A percentile compares a stretch with the other conserved stretches of the same genome.
These are phyloP conservation scores for Cladosporium oxysporum DNA, from an alignment of 2,329 filamentous ascomycete genomes.

Conservation along the genomic window DNA sequence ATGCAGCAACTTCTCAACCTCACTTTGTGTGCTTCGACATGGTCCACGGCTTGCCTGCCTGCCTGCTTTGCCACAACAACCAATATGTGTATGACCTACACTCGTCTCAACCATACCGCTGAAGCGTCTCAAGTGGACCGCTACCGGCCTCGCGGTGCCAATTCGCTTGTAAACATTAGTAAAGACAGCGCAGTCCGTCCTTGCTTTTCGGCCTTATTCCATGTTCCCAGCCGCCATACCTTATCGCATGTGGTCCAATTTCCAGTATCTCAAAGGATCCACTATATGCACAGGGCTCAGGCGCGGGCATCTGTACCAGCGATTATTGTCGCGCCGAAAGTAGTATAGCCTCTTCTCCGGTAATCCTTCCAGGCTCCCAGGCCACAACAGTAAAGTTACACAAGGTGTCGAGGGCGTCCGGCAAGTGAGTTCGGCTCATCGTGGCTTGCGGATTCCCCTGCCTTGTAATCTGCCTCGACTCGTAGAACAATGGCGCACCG, in stretches of 20 bases:
- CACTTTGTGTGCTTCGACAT: not conserved
- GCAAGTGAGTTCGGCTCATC: conserved; percentile 12
- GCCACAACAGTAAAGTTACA: not conserved
- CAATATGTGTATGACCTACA: not conserved
- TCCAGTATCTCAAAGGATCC: conserved; percentile 10
- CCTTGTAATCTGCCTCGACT: conserved; percentile 5
- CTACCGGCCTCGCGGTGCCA: not conserved
- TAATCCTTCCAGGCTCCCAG: not conserved
- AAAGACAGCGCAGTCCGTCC: not conserved
- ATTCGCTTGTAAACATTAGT: conserved; percentile 1
- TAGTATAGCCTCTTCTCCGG: not conserved
- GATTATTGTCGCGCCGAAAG: not conserved
- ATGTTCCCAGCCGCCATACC: conserved; percentile 1
- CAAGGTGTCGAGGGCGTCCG: conserved; percentile 6
- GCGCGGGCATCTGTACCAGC: conserved; percentile 3
- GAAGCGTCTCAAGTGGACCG: conserved; percentile 1
- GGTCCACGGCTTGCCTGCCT: not conserved
- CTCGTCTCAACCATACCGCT: not conserved
- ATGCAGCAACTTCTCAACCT: conserved; percentile 4
- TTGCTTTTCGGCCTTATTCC: not conserved
- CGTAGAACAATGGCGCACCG: not conserved
- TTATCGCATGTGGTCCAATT: conserved; percentile 13
- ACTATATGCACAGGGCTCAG: conserved; percentile 1
- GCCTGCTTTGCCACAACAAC: too few relatives aligned
- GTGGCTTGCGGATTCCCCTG: not conserved